Base-by-base conservation (phyloP, 2,329 filamentous ascomycete genomes). In the Podosphaera aphanis region DNA sequence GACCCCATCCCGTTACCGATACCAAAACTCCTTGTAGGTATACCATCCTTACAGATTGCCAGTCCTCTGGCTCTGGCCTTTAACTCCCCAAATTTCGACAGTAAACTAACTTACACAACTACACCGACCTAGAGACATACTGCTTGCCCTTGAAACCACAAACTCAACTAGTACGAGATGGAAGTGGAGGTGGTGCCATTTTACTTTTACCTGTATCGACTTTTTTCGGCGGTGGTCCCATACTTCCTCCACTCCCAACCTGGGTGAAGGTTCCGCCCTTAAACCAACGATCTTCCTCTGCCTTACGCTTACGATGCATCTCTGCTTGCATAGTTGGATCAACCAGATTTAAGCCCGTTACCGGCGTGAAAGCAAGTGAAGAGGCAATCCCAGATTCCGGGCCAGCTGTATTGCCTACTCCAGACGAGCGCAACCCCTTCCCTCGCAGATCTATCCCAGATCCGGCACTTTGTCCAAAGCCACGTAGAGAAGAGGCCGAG, bases 181-280 rank as follows among this genome's bases (percentile, higher is more conserved):
- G 55, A 23, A 53, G 36, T 29, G 57, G 50, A 18, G 58, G 58
- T 10, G 58, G 58, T 4, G 49, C 57, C 58, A 60, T 60, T 21
- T 77, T 78, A 37, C 66, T 66, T 44, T 66, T 64, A 1, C 74
- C 76, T 1, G 70, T 77, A 57, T 82, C 73, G 21, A 77, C 64
- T 62, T 76, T 85, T 66, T 65, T 70, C 51, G 56, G 55, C 15
- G 88, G 85, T 35, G 92, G 79, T 62, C 86, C 93, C 70, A 94
- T 93, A n/a, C 38, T 41, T 7, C 50, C 50, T 50, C 69, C 66
- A 6, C 66, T 65, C 8, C 76, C 76, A 47, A 93, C 73, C 61
- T 94, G 86, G 7, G 90, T 94, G 58, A 98, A 98, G 0, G 83
- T 86, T n/a, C 90, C 90, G 41, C 84, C 83, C 62, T 90, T 93